These are phyloP conservation scores for Thecaphora thlaspeos DNA, from an alignment of 1,284 basidiomycete genomes.

Conservation along the genomic window DNA sequence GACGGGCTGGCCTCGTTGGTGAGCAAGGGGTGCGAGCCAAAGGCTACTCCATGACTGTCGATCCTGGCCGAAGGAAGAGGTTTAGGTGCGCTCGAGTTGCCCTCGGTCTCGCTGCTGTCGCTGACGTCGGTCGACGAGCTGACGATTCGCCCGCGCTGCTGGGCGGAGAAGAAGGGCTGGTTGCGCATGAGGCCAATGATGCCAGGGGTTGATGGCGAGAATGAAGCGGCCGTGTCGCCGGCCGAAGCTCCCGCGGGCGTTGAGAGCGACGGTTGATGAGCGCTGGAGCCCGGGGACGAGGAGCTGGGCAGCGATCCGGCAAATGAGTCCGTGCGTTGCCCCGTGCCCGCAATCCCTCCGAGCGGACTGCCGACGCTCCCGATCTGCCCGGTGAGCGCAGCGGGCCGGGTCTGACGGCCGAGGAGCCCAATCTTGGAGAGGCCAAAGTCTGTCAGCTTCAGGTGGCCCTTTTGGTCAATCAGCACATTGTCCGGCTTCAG, in stretches of 20 bases:
- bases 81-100: conserved; percentile 19
- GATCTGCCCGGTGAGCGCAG: background rate
- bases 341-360: conserved; percentile 1
- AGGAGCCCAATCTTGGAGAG: conserved; percentile 93
- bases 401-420: conserved; percentile 70
- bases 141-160: conserved; percentile 31
- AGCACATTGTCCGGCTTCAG: conserved; percentile 96
- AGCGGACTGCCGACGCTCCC: background rate
- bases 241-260: conserved; percentile 31
- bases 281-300: conserved; percentile 25
- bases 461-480: conserved; percentile 90
- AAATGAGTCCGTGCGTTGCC: conserved; percentile 14
- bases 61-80: conserved; percentile 34
- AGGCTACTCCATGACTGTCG: conserved; percentile 43
- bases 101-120: conserved; percentile 44
- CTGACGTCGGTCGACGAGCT: conserved; percentile 48
- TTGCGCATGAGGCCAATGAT: conserved; percentile 34
- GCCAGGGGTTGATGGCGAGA: conserved; percentile 36
- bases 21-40: conserved; percentile 37
- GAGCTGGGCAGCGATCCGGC: conserved; percentile 33
- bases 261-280: conserved; percentile 14
- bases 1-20: conserved; percentile 40
- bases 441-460: conserved; percentile 97
- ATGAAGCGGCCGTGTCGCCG: conserved; percentile 35
- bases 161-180: conserved; percentile 39